Evolutionary conservation across 75 land plant genomes (phyloP).

Genomic region (Cryptomeria japonica): DNA sequence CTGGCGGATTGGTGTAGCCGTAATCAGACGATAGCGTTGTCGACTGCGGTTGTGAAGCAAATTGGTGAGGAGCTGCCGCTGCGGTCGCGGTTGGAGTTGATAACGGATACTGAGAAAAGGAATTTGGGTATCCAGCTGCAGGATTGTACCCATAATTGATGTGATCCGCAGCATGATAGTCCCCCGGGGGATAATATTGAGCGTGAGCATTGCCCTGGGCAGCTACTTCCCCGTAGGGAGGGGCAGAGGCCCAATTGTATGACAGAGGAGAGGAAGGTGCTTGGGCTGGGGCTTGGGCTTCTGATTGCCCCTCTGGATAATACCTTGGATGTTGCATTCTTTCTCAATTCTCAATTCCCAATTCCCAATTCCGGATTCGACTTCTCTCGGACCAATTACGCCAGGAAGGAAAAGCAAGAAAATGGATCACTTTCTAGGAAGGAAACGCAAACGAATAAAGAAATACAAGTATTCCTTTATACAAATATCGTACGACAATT

Average conservation of each 20-base stretch:
- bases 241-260: constrained; percentile 2
- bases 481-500: no score
- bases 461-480: no score
- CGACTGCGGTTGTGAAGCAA: neutral
- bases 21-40: neutral
- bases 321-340: no score
- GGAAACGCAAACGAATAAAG: no score
- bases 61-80: neutral
- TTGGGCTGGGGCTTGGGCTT: neutral
- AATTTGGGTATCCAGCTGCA: neutral
- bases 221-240: neutral
- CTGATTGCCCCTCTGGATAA: neutral
- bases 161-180: constrained; percentile 9
- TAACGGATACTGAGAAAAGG: neutral
- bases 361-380: no score
- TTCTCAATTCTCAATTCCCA: no score
- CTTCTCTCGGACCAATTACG: no score
- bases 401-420: no score
- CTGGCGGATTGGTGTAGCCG: neutral
- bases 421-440: no score
- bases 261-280: neutral
- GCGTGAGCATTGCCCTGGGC: neutral
- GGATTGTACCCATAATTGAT: constrained; percentile 16
- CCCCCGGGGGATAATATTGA: neutral
- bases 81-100: neutral